A percentile compares a stretch with the other conserved stretches of the same genome.
Conservation (phyloP, 1,284 basidiomycete species). For the Ceratobasidium sp. region DNA sequence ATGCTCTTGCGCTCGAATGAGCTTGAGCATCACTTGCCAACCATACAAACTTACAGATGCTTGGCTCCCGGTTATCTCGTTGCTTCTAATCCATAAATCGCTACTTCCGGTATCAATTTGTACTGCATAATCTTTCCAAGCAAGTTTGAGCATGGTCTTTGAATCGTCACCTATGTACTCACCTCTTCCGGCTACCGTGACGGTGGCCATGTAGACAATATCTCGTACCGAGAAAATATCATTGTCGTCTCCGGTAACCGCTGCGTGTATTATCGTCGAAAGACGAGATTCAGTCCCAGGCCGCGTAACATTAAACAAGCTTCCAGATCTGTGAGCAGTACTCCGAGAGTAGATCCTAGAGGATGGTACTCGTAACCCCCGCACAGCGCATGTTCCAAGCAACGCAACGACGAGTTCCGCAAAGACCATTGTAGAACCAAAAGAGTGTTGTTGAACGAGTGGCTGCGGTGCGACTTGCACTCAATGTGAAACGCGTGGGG, state of each 20-base stretch:
- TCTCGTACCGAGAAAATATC: constrained; percentile 29
- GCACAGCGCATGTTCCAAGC: background rate
- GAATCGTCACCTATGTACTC: background rate
- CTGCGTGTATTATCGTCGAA: constrained; percentile 3
- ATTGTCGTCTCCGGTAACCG: background rate
- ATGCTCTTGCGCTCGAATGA: constrained; percentile 25
- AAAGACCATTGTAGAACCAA: constrained; percentile 11
- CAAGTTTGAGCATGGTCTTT: background rate
- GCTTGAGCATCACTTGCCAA: constrained; percentile 41
- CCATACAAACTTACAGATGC: constrained; percentile 47
- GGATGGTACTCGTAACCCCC: constrained; percentile 2
- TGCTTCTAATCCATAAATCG: constrained; percentile 69
- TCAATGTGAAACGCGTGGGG: too few species aligned
- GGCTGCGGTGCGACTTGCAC: background rate
- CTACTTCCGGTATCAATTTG: constrained; percentile 84
- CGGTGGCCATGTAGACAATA: constrained; percentile 39
- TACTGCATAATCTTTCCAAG: constrained; percentile 57
- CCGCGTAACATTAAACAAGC: background rate
- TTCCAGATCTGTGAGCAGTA: background rate
- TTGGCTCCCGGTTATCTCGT: constrained; percentile 13
- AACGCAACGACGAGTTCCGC: background rate
- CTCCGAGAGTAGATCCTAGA: background rate
- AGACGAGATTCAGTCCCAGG: background rate
- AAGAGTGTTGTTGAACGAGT: constrained; percentile 11
- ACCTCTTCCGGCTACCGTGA: constrained; percentile 40